Base-by-base conservation (phyloP, 2,329 filamentous ascomycete genomes). In the Fusarium phyllophilum region DNA sequence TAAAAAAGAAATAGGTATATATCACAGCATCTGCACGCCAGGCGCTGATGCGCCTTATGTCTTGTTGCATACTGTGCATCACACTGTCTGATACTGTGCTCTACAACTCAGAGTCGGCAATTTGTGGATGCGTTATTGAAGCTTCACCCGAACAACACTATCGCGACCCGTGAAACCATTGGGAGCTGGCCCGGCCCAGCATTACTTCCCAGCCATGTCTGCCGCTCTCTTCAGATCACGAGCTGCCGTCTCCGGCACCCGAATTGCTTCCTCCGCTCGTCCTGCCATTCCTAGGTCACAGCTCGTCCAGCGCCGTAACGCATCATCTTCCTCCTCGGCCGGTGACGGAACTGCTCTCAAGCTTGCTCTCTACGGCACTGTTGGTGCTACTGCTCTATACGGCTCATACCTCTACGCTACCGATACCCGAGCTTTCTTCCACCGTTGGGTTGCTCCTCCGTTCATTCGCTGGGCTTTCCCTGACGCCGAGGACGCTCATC, bases 401-500 rank as follows among this genome's bases (percentile, higher is more conserved):
- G 83, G 87, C 51, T 83, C 86, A 48, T 94, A 92, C 81, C 82
- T 93, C 72, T 94, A 94, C 79, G 83, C 86, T n/a, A 94, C 92
- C 61, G 93, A 95, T 80, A 94, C 92, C 12, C 87, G 93, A 70
- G 90, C 92, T 46, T 92, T 90, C 66, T 79, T 91, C 66, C 92
- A 95, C 82, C 89, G 88, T 77, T 94, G 89, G 82, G 82, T 92
- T 36, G 85, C 92, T 20, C 91, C 93, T 5, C 93, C 89, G 0
- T 79, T 91, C 24, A 80, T 96, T 9, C 91, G 94, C 56, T 83
- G 87, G 59, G 66, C 93, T 66, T 92, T 90, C 81, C 87, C 92
- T 9, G 93, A 96, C 77, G 93, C 93, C 66, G 96, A 99, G 82
- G 94, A 97, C 44, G 96, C 96, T n/a, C 96, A 99, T 81, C 92